Evolutionary conservation across 2,329 filamentous ascomycete genomes (phyloP).

Genomic region (Annulohypoxylon truncatum): DNA sequence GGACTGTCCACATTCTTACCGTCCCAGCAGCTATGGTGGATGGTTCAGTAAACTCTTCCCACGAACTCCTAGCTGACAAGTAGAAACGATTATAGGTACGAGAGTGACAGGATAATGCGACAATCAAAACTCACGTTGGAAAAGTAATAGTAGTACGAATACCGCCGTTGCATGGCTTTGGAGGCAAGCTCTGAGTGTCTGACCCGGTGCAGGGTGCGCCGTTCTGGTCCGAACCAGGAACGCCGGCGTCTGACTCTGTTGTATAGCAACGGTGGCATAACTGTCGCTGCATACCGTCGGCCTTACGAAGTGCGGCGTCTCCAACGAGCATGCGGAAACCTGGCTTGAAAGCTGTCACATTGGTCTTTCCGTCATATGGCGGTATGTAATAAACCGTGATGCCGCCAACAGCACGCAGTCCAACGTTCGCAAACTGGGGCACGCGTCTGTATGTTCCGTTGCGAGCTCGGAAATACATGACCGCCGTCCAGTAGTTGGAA

Average conservation of each 20-base stretch:
- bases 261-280: constrained; percentile 54
- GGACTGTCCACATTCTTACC: constrained; percentile 60
- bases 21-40: constrained; percentile 60
- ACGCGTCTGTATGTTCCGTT: constrained; percentile 48
- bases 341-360: constrained; percentile 56
- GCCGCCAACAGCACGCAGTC: constrained; percentile 44
- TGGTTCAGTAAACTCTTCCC: background rate
- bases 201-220: constrained; percentile 48
- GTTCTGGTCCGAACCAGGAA: constrained; percentile 42
- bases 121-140: constrained; percentile 51
- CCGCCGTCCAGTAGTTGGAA: constrained; percentile 48
- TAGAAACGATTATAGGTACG: background rate
- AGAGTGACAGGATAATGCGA: background rate
- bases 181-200: constrained; percentile 62
- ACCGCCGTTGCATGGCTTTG: constrained; percentile 60
- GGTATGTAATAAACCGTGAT: constrained; percentile 50
- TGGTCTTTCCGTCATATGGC: constrained; percentile 50
- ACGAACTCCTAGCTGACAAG: background rate
- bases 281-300: constrained; percentile 46
- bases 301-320: constrained; percentile 48
- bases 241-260: constrained; percentile 35
- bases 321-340: constrained; percentile 61
- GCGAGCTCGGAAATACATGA: constrained; percentile 43
- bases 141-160: constrained; percentile 65
- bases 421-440: constrained; percentile 47